Base-by-base conservation (phyloP, 495 filamentous ascomycete genomes). In the Aspergillus indologenus region DNA sequence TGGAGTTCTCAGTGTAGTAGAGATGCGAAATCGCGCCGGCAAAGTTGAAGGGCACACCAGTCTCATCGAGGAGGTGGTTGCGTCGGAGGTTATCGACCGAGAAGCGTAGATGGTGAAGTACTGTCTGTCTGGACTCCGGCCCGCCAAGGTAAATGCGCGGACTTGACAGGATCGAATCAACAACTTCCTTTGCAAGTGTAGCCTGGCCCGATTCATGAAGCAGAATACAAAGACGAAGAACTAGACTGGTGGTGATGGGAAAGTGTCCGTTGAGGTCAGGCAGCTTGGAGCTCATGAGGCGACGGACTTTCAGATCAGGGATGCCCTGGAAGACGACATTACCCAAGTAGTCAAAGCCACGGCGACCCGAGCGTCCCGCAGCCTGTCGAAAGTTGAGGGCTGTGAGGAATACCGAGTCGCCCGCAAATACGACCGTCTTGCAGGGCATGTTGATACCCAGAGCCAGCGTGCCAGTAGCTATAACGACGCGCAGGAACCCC, bases 401-500 rank as follows among this genome's bases (percentile, higher is more conserved):
- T 0, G 87, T 90, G 50, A 92, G 68, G 59, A 77, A 90, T 12
- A 89, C 76, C 1, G 83, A 87, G 61, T 92, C 87, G 3, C 87
- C 88, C 5, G 77, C 81, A 67, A 92, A 92, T 5, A 91, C 82
- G 9, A 91, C 87, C 1, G 89, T 92, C 62, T 88, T 88, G 65
- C 89, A 91, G 20, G 89, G 89, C 89, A 91, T 92, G 59, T 92
- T 92, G 72, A 92, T 89, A 69, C 89, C 89, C 21, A 92, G 73
- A 34, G 84, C 84, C 14, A 92, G 76, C 0, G 88, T 91, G 0
- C 89, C 89, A 12, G 89, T 92, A 0, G 89, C 89, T 46, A 92
- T 81, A 11, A 91, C 83, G n/a, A 90, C 85, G 5, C 84, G 76
- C 11, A 91, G 73, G 59, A 76, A 91, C 0, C 89, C 87, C 64